Percentiles rank a stretch among this genome's conserved stretches.
Conservation (phyloP, 345 rosid species). For the Ceriops zippeliana region DNA sequence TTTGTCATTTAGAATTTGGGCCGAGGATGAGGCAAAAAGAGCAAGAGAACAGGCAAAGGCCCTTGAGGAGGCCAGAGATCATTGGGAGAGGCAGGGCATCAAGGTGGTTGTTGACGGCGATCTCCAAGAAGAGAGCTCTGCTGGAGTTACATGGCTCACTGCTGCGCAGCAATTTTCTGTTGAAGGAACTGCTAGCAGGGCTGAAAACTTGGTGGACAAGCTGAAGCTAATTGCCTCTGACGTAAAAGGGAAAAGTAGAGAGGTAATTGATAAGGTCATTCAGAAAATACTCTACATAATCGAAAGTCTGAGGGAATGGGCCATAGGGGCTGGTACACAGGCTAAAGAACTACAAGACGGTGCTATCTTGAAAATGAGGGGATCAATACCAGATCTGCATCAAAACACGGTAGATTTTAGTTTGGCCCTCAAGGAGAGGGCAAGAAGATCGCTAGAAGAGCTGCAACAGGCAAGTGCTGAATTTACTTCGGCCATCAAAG, state of each 20-base stretch:
- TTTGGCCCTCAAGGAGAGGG: constrained; percentile 23
- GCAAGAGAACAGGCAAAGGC: constrained; percentile 76
- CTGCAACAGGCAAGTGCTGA: constrained; percentile 54
- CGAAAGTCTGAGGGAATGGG: constrained; percentile 44
- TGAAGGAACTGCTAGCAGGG: constrained; percentile 59
- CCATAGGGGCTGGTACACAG: constrained; percentile 19
- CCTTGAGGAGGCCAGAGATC: constrained; percentile 80
- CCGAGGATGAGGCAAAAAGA: constrained; percentile 88
- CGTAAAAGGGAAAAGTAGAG: constrained; percentile 52
- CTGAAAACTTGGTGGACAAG: constrained; percentile 46
- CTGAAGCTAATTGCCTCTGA: constrained; percentile 54
- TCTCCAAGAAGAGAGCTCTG: constrained; percentile 60
- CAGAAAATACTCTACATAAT: constrained; percentile 42
- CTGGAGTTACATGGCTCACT: constrained; percentile 55
- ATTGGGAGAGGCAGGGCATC: constrained; percentile 82
- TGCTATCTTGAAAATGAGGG: constrained; percentile 32
- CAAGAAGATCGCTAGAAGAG: constrained; percentile 42
- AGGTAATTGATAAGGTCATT: constrained; percentile 44
- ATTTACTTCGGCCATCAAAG: constrained; percentile 43
- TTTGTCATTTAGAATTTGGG: constrained; percentile 67
- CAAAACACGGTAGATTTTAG: constrained; percentile 46
- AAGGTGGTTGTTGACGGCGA: constrained; percentile 76
- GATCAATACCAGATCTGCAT: constrained; percentile 50
- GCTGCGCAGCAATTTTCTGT: constrained; percentile 48
- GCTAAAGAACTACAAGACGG: constrained; percentile 15